These are phyloP conservation scores for Durio zibethinus DNA, from an alignment of 345 rosid species.

Conservation along the genomic window DNA sequence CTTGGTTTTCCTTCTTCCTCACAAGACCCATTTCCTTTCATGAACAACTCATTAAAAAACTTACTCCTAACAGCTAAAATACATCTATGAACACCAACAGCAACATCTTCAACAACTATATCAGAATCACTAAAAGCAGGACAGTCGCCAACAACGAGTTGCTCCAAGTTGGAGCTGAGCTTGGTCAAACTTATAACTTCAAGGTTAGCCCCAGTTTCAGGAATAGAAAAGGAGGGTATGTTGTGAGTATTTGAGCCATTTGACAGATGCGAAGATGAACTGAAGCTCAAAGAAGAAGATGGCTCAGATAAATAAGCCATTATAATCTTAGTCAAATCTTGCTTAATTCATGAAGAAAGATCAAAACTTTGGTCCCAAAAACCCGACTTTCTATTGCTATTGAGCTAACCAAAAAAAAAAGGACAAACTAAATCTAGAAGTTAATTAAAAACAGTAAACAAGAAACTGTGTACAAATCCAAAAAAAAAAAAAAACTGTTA, in stretches of 20 bases:
- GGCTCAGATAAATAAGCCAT: slow-evolving; percentile 74
- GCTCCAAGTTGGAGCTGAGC: slow-evolving; percentile 77
- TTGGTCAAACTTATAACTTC: slow-evolving; percentile 63
- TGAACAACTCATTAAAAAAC: slow-evolving; percentile 69
- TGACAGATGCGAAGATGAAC: slow-evolving; percentile 59
- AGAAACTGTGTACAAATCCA: neutral
- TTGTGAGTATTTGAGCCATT: slow-evolving; percentile 40
- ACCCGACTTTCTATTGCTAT: neutral
- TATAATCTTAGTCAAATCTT: neutral
- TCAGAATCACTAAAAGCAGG: slow-evolving; percentile 81
- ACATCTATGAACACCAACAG: slow-evolving; percentile 80
- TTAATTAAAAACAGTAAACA: neutral
- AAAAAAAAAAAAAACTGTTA: too few relatives aligned
- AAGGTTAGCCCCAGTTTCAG: slow-evolving; percentile 42
- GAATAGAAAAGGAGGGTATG: slow-evolving; percentile 25
- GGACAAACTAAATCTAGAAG: neutral
- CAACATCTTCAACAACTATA: slow-evolving; percentile 48
- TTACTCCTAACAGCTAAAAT: slow-evolving; percentile 80
- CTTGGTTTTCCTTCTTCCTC: slow-evolving; percentile 56
- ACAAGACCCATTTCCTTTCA: slow-evolving; percentile 34
- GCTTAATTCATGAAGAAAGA: neutral
- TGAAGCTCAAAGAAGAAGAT: slow-evolving; percentile 75
- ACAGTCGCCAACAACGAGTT: slow-evolving; percentile 50
- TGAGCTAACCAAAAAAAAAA: neutral
- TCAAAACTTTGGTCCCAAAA: slow-evolving; percentile 7